Percentiles rank a stretch among this genome's conserved stretches.
Conservation (phyloP, 1,139 yeast species). For the Suhomyces guaymorum region DNA sequence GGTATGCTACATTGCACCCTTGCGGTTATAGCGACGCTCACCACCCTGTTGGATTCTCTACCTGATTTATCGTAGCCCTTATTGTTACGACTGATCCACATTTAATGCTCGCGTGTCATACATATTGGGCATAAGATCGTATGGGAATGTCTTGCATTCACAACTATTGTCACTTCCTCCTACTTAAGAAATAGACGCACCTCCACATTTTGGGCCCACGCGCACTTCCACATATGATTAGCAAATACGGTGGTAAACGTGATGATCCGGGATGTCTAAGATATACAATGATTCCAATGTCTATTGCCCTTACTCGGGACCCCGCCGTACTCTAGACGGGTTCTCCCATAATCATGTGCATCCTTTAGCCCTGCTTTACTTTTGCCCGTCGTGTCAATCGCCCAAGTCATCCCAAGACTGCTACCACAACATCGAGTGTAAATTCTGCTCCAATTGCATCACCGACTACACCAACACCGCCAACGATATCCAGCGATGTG, state of each 20-base stretch:
- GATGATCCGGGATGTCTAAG: conserved; percentile 20
- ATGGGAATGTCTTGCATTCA: neutral
- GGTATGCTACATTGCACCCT: too few species aligned
- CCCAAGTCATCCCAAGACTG: conserved; percentile 33
- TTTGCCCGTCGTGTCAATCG: conserved; percentile 42
- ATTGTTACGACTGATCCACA: too few species aligned
- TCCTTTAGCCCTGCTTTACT: conserved; percentile 26
- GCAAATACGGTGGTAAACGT: too few species aligned
- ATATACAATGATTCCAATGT: conserved; percentile 23
- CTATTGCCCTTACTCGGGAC: conserved; percentile 21
- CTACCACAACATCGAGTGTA: conserved; percentile 24
- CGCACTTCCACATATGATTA: neutral
- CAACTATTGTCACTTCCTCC: too few species aligned
- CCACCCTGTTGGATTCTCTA: too few species aligned
- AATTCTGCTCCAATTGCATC: conserved; percentile 42
- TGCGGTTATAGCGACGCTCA: too few species aligned
- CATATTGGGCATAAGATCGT: neutral
- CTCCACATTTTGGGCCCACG: neutral
- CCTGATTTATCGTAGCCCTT: neutral
- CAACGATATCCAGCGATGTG: conserved; percentile 27
- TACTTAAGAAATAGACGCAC: too few species aligned
- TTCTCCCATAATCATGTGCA: conserved; percentile 14
- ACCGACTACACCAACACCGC: conserved; percentile 30
- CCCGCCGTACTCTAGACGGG: conserved; percentile 11
- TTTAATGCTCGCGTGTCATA: neutral